Evolutionary conservation across 2,329 filamentous ascomycete genomes (phyloP).

Genomic region (Alternaria ethzedia): DNA sequence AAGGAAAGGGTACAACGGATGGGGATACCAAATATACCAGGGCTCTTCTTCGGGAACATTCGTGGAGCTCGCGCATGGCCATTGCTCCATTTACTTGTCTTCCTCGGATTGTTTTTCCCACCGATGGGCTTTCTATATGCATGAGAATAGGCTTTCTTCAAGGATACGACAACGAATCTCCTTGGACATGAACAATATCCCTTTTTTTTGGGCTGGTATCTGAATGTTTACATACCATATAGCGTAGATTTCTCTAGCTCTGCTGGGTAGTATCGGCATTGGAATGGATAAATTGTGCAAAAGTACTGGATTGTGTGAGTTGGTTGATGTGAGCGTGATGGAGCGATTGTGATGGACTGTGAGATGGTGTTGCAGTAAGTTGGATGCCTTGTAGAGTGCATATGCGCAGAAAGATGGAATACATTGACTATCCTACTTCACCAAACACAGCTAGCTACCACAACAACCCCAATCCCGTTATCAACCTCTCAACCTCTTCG

Average conservation of each 20-base stretch:
- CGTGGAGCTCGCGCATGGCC: background rate
- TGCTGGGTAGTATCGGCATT: background rate
- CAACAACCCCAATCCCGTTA: background rate
- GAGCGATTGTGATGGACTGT: accelerated
- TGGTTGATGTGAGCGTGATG: background rate
- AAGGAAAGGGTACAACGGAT: background rate
- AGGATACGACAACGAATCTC: constrained; percentile 5
- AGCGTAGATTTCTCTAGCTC: background rate
- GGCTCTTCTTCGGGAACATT: background rate
- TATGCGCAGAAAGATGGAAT: too few species aligned
- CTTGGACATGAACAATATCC: background rate
- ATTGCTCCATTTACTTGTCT: background rate
- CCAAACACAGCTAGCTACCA: too few species aligned
- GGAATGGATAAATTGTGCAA: background rate
- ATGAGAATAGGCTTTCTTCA: background rate
- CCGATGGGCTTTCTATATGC: background rate
- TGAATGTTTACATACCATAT: constrained; percentile 1
- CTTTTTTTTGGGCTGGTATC: background rate
- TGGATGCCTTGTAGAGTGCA: too few species aligned
- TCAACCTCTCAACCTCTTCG: background rate
- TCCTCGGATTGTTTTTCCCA: background rate
- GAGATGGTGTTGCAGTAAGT: background rate
- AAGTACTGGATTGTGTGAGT: background rate
- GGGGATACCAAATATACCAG: constrained; percentile 2
- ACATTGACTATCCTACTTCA: background rate